Conservation (phyloP, 2,329 filamentous ascomycete genomes). For the Paracamarosporium sp. region DNA sequence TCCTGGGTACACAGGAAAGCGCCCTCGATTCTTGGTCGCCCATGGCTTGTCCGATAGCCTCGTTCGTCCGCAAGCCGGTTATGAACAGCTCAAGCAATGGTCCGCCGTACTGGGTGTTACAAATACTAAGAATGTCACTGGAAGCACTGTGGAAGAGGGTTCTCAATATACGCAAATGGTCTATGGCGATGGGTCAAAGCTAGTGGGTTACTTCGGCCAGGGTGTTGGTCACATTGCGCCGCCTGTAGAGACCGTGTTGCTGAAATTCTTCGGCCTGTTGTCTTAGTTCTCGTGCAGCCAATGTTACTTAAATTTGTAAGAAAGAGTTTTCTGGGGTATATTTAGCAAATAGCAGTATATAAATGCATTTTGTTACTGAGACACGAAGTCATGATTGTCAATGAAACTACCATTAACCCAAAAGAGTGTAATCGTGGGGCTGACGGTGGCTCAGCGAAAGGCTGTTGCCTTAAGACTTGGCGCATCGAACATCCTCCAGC, state of each 20-base stretch:
- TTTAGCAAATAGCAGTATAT: too few species aligned
- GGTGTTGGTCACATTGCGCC: slow-evolving; percentile 27
- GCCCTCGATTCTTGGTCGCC: slow-evolving; percentile 43
- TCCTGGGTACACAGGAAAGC: slow-evolving; percentile 41
- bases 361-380: too few species aligned
- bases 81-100: slow-evolving; percentile 29
- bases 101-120: slow-evolving; percentile 18
- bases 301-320: slow-evolving; percentile 31
- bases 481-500: too few species aligned
- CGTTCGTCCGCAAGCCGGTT: slow-evolving; percentile 28
- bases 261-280: slow-evolving; percentile 28
- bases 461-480: too few species aligned
- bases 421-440: too few species aligned
- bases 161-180: slow-evolving; percentile 23
- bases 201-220: slow-evolving; percentile 25
- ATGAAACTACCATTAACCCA: too few species aligned
- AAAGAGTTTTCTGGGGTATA: too few species aligned
- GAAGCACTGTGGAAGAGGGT: slow-evolving; percentile 13
- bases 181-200: slow-evolving; percentile 22
- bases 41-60: slow-evolving; percentile 42
- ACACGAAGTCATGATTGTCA: too few species aligned
- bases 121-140: slow-evolving; percentile 14
- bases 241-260: slow-evolving; percentile 10
- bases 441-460: too few species aligned
- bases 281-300: too few species aligned